Evolutionary conservation across 2,329 filamentous ascomycete species (phyloP).

Genomic region (Arthrobotrys sinensis): DNA sequence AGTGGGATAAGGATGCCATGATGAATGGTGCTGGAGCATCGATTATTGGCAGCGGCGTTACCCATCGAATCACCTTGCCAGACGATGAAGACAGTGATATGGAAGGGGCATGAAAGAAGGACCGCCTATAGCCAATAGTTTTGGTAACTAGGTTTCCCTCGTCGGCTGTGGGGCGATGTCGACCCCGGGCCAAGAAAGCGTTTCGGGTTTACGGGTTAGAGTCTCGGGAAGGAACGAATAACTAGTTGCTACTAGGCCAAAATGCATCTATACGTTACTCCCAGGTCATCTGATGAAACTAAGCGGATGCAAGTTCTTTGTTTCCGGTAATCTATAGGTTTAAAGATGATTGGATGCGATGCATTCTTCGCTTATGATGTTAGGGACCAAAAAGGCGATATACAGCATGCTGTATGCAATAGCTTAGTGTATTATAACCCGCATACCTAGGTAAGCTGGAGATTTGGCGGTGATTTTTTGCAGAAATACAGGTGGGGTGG

Average conservation of each 20-base stretch:
- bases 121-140: constrained; percentile 1
- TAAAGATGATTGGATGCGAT: constrained; percentile 51
- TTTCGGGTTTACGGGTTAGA: not conserved
- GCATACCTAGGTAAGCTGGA: constrained; percentile 27
- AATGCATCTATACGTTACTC: constrained; percentile 40
- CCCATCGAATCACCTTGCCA: constrained; percentile 56
- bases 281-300: constrained; percentile 53
- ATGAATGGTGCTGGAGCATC: constrained; percentile 54
- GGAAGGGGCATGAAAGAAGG: constrained; percentile 33
- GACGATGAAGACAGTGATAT: constrained; percentile 53
- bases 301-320: constrained; percentile 56
- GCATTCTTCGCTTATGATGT: constrained; percentile 47
- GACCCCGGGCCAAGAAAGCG: constrained; percentile 5
- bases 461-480: constrained; percentile 15
- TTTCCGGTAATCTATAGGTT: constrained; percentile 54
- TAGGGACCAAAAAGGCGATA: constrained; percentile 51
- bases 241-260: constrained; percentile 4
- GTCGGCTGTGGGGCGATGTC: constrained; percentile 6
- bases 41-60: constrained; percentile 44
- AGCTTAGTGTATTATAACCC: constrained; percentile 30
- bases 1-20: constrained; percentile 62
- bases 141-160: not conserved
- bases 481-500: constrained; percentile 15
- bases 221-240: constrained; percentile 24
- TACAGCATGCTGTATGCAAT: constrained; percentile 47